phyloP scores from a whole-genome alignment of 2,329 filamentous ascomycete species.

The Diplodia intermedia region DNA sequence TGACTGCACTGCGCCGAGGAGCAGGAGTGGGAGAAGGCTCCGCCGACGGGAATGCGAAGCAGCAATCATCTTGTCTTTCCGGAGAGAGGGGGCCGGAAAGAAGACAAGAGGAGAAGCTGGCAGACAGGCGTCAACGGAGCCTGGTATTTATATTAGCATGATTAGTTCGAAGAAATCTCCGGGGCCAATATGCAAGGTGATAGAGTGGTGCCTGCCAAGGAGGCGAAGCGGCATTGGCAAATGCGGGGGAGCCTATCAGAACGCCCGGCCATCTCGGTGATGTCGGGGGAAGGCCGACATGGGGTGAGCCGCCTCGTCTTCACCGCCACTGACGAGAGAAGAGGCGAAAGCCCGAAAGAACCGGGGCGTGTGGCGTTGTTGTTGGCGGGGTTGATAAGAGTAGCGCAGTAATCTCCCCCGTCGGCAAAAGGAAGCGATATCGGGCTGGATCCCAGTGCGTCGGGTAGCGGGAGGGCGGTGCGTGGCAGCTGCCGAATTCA shows the following conservation, averaged over 20 bases:
- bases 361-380: background rate
- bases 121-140: background rate
- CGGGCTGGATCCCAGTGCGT: background rate
- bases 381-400: constrained; percentile 3
- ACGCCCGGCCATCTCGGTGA: constrained; percentile 19
- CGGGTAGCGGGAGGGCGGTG: background rate
- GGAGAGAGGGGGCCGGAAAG: background rate
- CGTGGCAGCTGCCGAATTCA: no score
- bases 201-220: constrained; percentile 19
- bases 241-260: constrained; percentile 23
- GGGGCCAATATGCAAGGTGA: background rate
- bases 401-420: background rate
- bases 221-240: background rate
- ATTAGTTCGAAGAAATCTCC: background rate
- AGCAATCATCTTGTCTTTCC: background rate
- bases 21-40: background rate
- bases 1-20: constrained; percentile 8
- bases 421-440: background rate
- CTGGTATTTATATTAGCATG: background rate
- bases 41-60: background rate
- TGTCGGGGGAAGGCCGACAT: constrained; percentile 10
- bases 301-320: background rate
- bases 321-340: constrained; percentile 9
- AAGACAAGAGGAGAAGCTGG: background rate
- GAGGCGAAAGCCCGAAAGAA: background rate